Base-by-base conservation (phyloP, 1,284 basidiomycete species). In the Ustilago tritici region DNA sequence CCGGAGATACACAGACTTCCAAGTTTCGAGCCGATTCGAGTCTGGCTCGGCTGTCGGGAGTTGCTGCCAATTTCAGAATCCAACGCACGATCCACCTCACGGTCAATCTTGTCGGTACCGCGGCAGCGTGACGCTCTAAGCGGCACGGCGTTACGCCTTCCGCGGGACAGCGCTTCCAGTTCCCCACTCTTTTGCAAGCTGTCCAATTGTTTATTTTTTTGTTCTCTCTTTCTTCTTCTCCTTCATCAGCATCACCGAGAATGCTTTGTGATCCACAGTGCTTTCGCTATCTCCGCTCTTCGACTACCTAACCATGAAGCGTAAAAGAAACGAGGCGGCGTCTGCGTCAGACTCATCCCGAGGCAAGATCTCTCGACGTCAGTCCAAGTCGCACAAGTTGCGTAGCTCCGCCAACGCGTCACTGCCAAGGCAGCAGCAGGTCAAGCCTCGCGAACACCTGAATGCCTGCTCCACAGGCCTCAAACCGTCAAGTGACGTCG, bases 141-240 rank as follows among this genome's bases (percentile, higher is more conserved):
- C 49, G 28, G 49, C 49, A 12, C 15, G 7, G 31, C 49, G 49
- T 52, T 23, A 52, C 49, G 32, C 49, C 15, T 54, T 32, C 50
- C 50, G 34, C 46, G 46, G 46, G 11, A 23, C n/a, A 10, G 14
- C 46, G 15, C 15, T 17, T 36, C 19, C 52, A 54, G 52, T 34
- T 54, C 34, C 36, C 35, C 52, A 54, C 17, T 54, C 36, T 34
- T 54, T 31, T n/a, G 53, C 31, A 28, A 23, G 49, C 49, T 14
- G 28, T 32, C 49, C 9, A 50, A 10, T 23, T 19, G n/a, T 19
- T 49, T 49, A 2, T 19, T 40, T 40, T 23, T 60, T 47, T 35
- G 46, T 28, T 28, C 46, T 9, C 8, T 49, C 46, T 49, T 49
- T 11, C 36, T 17, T 41, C n/a, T 19, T 46, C n/a, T 15, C 43